Percentiles rank a stretch among this genome's conserved stretches.
Conservation (phyloP, 805 yeast genomes). For the Candida arabinofermentans region DNA sequence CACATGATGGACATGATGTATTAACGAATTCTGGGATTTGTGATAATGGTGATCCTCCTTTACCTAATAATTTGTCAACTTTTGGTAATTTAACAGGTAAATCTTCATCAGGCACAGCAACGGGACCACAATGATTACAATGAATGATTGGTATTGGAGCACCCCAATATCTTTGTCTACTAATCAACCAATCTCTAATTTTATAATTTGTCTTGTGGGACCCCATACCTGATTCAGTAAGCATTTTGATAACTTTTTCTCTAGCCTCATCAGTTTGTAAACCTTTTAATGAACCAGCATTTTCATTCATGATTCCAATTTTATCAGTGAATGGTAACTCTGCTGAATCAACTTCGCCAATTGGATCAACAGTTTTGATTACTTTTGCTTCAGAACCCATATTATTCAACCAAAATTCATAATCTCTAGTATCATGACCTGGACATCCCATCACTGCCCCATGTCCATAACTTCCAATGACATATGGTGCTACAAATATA, state of each 20-base stretch:
- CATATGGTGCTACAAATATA: conserved; percentile 88
- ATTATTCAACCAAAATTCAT: conserved; percentile 70
- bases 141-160: conserved; percentile 96
- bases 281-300: conserved; percentile 49
- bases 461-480: conserved; percentile 74
- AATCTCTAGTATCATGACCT: conserved; percentile 85
- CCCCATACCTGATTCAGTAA: conserved; percentile 37
- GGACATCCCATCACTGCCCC: conserved; percentile 99
- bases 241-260: conserved; percentile 30
- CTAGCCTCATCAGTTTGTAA: conserved; percentile 49
- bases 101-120: conserved; percentile 85
- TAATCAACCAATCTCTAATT: conserved; percentile 90
- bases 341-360: conserved; percentile 12
- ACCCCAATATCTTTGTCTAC: conserved; percentile 97
- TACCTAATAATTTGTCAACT: conserved; percentile 37
- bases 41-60: conserved; percentile 67
- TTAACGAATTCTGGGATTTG: conserved; percentile 64
- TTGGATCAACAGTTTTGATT: conserved; percentile 44
- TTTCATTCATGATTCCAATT: conserved; percentile 45
- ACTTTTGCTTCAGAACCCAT: conserved; percentile 40
- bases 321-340: conserved; percentile 35
- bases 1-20: conserved; percentile 80
- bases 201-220: conserved; percentile 48
- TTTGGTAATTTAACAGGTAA: conserved; percentile 81
- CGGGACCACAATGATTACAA: conserved; percentile 81